A percentile compares a stretch with the other conserved stretches of the same genome.
Evolutionary conservation across 2,329 filamentous ascomycete genomes (phyloP).

Genomic region (Fusarium armeniacum): DNA sequence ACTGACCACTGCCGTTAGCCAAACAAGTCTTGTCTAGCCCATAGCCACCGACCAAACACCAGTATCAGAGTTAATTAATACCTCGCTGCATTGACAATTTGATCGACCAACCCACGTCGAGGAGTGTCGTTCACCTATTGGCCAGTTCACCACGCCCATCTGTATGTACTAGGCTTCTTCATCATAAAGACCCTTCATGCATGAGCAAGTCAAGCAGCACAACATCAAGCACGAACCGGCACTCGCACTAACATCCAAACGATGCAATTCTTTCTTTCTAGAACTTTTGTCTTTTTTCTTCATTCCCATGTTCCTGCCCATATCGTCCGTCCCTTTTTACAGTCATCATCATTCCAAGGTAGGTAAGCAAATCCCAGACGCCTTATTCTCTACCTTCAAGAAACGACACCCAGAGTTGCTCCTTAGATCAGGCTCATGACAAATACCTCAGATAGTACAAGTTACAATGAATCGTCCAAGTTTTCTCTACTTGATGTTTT

Average conservation of each 20-base stretch:
- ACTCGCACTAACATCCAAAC: constrained; percentile 7
- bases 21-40: constrained; percentile 13
- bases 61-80: neutral
- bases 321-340: constrained; percentile 39
- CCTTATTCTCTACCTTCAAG: constrained; percentile 46
- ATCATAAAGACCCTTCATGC: constrained; percentile 40
- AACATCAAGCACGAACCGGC: constrained; percentile 13
- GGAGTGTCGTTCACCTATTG: constrained; percentile 31
- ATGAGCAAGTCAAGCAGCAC: constrained; percentile 24
- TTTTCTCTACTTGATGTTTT: constrained; percentile 26
- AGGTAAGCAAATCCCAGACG: constrained; percentile 44
- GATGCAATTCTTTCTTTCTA: constrained; percentile 13
- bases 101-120: constrained; percentile 42
- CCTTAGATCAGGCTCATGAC: constrained; percentile 35
- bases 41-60: neutral
- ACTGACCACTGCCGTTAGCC: constrained; percentile 8
- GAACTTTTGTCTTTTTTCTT: constrained; percentile 33
- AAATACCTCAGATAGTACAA: constrained; percentile 42
- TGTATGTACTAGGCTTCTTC: constrained; percentile 3
- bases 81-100: constrained; percentile 21
- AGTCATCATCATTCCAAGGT: constrained; percentile 41
- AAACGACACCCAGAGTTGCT: constrained; percentile 68
- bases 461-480: constrained; percentile 44
- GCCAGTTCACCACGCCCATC: constrained; percentile 21
- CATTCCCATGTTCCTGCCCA: constrained; percentile 4